Percentiles rank a stretch among this genome's conserved stretches.
Evolutionary conservation across 1,284 basidiomycete genomes (phyloP).

Genomic region (Tilletia caries): DNA sequence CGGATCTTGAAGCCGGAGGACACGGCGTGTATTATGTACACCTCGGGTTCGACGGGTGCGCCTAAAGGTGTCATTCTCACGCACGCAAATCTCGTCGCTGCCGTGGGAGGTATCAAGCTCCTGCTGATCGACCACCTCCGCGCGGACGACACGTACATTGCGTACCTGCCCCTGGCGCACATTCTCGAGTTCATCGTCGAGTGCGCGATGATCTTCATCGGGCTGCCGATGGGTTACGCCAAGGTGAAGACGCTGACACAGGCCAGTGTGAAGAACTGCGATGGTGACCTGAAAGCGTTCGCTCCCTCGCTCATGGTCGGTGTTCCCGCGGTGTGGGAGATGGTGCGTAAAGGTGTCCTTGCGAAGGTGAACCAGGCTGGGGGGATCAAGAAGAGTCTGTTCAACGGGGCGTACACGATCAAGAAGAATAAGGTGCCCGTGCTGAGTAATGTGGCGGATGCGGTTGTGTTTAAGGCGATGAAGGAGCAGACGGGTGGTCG

Average conservation of each 20-base stretch:
- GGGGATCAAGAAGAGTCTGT: slow-evolving; percentile 68
- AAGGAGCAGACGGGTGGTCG: slow-evolving; percentile 80
- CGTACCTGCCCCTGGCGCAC: slow-evolving; percentile 88
- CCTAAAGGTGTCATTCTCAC: slow-evolving; percentile 91
- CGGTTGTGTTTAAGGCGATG: slow-evolving; percentile 69
- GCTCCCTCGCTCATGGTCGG: slow-evolving; percentile 81
- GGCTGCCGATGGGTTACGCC: slow-evolving; percentile 79
- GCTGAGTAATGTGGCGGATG: slow-evolving; percentile 69
- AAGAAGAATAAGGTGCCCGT: slow-evolving; percentile 62
- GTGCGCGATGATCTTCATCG: slow-evolving; percentile 54
- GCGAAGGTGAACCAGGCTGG: slow-evolving; percentile 68
- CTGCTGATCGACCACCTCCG: slow-evolving; percentile 75
- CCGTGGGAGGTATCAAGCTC: slow-evolving; percentile 72
- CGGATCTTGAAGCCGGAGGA: slow-evolving; percentile 39
- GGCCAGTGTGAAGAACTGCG: slow-evolving; percentile 79
- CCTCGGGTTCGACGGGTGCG: slow-evolving; percentile 82
- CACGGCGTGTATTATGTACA: slow-evolving; percentile 93
- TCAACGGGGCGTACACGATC: slow-evolving; percentile 65
- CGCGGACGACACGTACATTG: slow-evolving; percentile 71
- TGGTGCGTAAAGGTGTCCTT: slow-evolving; percentile 86
- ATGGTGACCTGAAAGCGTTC: slow-evolving; percentile 81
- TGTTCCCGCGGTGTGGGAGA: slow-evolving; percentile 70
- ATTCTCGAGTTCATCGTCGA: slow-evolving; percentile 80
- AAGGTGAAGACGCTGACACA: slow-evolving; percentile 95
- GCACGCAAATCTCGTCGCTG: slow-evolving; percentile 80